These are phyloP conservation scores for Cupressus sempervirens DNA, from an alignment of 75 land plant genomes.

Conservation along the genomic window DNA sequence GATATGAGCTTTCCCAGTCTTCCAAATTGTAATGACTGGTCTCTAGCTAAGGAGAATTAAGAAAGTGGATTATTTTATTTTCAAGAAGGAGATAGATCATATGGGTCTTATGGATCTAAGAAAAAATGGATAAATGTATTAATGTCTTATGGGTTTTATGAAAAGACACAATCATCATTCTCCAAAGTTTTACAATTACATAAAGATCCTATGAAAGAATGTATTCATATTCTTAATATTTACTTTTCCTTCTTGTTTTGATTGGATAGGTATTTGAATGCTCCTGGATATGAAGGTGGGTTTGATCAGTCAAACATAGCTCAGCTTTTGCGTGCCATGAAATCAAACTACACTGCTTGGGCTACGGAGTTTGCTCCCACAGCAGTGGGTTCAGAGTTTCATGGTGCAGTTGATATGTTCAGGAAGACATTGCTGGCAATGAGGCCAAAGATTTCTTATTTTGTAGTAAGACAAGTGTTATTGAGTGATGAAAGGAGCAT, in stretches of 20 bases:
- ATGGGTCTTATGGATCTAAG: too few species aligned
- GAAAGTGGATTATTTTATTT: too few species aligned
- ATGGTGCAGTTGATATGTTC: conserved; percentile 57
- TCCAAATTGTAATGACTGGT: background rate
- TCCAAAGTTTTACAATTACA: background rate
- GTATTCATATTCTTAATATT: background rate
- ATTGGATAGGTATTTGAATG: conserved; percentile 52
- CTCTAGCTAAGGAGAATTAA: background rate
- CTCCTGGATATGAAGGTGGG: conserved; percentile 66
- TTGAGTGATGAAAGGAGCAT: conserved; percentile 50
- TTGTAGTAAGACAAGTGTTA: conserved; percentile 49
- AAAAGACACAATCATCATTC: background rate
- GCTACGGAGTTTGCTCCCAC: conserved; percentile 69
- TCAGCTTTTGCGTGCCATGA: conserved; percentile 6
- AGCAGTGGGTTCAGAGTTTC: conserved; percentile 59
- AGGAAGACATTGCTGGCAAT: conserved; percentile 67
- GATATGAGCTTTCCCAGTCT: too few species aligned
- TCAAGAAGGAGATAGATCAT: background rate
- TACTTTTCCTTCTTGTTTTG: background rate
- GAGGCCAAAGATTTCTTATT: conserved; percentile 67
- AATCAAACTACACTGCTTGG: conserved; percentile 67
- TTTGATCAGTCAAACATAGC: background rate
- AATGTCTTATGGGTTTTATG: too few species aligned
- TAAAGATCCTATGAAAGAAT: background rate
- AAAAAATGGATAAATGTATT: too few species aligned